Evolutionary conservation across 768 basidiomycete genomes (phyloP), one percentile per base, ranked within the genome.

Genomic region (Jaapia argillacea): DNA sequence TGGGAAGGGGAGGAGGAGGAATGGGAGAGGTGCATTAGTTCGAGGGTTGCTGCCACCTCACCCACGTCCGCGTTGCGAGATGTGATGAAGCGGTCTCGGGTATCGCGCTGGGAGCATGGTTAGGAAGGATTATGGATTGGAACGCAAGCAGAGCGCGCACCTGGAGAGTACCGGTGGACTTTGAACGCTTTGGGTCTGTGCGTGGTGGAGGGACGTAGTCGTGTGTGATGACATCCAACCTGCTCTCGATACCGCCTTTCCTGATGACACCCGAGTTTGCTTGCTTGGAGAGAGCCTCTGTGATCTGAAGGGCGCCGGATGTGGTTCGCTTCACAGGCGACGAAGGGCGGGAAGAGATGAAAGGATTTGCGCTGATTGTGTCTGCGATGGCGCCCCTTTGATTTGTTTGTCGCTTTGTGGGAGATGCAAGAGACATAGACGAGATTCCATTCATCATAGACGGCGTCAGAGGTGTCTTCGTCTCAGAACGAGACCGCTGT

Each of bases 191-290:
- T 24, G 77, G 58, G 44, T 83, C 78, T 28, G 68, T 58, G 49
- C 74, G 75, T 25, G 71, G 66, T 6, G 73, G 73, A n/a, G 84
- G 82, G 12, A 81, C 70, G 50, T 88, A 87, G 58, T 89, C 86
- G 38, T 73, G 67, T 1, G 81, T 81, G 44, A 89, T 75, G 18
- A 88, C 83, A 37, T 89, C 79, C 13, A 88, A 65, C 45, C 82
- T 70, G 48, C 79, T 81, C 56, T 90, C 86, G 7, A 87, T 60
- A 5, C 85, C 85, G 33, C 86, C 86, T 48, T 76, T 83, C 27
- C 84, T 66, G 50, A 89, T 81, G 14, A 90, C 74, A 4, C 86
- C 83, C 1, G 60, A 61, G 48, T 66, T 75, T 0, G 81, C 79
- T 53, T 85, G 84, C 2, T 76, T 69, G 42, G 77, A 69, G 5